Evolutionary conservation across 108 stramenopile genomes (phyloP).

Genomic region (Cyclotella sp.): DNA sequence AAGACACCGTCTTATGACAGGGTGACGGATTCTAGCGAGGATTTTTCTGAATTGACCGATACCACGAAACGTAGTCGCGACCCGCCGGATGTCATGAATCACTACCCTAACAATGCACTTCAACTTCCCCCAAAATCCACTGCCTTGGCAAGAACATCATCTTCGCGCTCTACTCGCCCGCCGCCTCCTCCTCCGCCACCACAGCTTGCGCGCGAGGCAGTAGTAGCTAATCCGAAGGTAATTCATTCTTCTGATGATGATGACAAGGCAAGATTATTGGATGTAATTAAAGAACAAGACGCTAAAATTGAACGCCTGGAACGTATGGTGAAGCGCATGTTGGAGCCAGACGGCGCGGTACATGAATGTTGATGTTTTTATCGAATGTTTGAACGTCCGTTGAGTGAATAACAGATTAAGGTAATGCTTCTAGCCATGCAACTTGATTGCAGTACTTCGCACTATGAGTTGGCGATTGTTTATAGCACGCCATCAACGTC

Average conservation of each 20-base stretch:
- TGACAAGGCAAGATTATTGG: constrained; percentile 49
- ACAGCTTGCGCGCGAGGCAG: neutral
- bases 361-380: constrained; percentile 37
- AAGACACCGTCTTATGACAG: constrained; percentile 1
- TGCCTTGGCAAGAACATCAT: neutral
- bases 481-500: too few species aligned
- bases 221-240: neutral
- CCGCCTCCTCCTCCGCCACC: constrained; percentile 13
- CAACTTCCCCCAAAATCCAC: neutral
- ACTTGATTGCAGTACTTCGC: too few species aligned
- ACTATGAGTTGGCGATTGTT: too few species aligned
- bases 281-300: constrained; percentile 55
- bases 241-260: constrained; percentile 16
- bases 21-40: constrained; percentile 9
- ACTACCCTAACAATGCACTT: constrained; percentile 5
- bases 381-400: neutral
- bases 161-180: constrained; percentile 7
- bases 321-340: constrained; percentile 49
- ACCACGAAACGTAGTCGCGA: constrained; percentile 9
- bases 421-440: neutral
- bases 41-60: constrained; percentile 14
- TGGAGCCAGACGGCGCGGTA: constrained; percentile 45
- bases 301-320: constrained; percentile 51
- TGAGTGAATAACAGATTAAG: neutral
- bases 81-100: constrained; percentile 2